A percentile compares a stretch with the other conserved stretches of the same genome.
These are phyloP conservation scores for Colletotrichum sp. DNA, from an alignment of 2,329 filamentous ascomycete genomes.

Conservation along the genomic window DNA sequence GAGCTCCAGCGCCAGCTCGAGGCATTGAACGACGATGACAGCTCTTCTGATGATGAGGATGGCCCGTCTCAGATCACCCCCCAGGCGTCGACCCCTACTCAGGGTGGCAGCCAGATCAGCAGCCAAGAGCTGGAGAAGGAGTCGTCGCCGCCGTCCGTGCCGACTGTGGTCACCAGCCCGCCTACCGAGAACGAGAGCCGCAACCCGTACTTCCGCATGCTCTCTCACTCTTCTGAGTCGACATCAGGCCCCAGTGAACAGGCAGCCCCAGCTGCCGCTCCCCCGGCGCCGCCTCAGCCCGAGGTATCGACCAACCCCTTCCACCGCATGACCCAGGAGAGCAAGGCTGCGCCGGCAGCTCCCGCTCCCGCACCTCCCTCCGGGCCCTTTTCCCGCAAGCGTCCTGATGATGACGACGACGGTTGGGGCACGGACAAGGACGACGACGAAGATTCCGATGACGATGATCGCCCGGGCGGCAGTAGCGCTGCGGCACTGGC, in stretches of 20 bases:
- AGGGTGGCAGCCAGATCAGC: constrained; percentile 54
- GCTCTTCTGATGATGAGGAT: constrained; percentile 81
- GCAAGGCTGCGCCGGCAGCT: constrained; percentile 42
- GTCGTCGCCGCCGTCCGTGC: constrained; percentile 52
- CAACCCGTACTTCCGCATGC: constrained; percentile 94
- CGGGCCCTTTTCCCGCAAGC: constrained; percentile 58
- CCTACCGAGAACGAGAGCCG: constrained; percentile 78
- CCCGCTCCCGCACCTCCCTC: constrained; percentile 48
- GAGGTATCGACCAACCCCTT: constrained; percentile 92
- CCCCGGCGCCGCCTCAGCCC: constrained; percentile 40
- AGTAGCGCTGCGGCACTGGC: constrained; percentile 90
- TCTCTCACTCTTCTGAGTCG: constrained; percentile 71
- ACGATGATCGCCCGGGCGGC: constrained; percentile 79
- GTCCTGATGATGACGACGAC: constrained; percentile 66
- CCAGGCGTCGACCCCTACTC: constrained; percentile 63
- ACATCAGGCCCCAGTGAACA: constrained; percentile 48
- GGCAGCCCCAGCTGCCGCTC: constrained; percentile 47
- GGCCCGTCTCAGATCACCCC: constrained; percentile 73
- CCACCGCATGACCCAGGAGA: constrained; percentile 79
- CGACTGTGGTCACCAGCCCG: constrained; percentile 57
- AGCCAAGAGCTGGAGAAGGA: constrained; percentile 61
- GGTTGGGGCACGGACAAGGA: constrained; percentile 85
- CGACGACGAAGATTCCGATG: constrained; percentile 68
- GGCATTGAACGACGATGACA: constrained; percentile 73
- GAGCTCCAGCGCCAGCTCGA: constrained; percentile 90